phyloP scores from a whole-genome alignment of 2,329 filamentous ascomycete species.

The Plenodomus lindquistii region DNA sequence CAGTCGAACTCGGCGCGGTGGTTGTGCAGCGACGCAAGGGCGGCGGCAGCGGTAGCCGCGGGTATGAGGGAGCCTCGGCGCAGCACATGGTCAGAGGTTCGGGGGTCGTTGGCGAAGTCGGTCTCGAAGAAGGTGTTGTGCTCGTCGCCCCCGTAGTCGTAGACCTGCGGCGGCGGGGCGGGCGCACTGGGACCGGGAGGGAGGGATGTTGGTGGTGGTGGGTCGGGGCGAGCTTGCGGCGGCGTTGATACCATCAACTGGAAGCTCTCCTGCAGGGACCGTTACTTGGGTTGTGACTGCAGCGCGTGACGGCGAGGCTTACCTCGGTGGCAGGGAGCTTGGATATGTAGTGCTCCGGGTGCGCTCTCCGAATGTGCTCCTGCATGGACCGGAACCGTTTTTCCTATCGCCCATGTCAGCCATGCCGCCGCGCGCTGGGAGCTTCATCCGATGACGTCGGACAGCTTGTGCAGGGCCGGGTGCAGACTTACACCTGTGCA shows the following conservation, averaged over 20 bases:
- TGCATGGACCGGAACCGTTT: slow-evolving; percentile 98
- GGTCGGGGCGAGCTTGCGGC: slow-evolving; percentile 70
- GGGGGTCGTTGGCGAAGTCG: slow-evolving; percentile 66
- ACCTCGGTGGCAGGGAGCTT: slow-evolving; percentile 92
- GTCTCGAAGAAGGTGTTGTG: slow-evolving; percentile 70
- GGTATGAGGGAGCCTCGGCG: slow-evolving; percentile 65
- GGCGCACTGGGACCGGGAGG: slow-evolving; percentile 38
- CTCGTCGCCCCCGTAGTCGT: slow-evolving; percentile 58
- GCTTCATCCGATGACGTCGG: slow-evolving; percentile 7
- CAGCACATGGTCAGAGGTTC: slow-evolving; percentile 70
- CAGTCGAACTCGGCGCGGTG: slow-evolving; percentile 69
- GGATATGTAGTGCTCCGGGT: slow-evolving; percentile 95
- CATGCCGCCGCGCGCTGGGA: slow-evolving; percentile 13
- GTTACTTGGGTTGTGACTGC: background rate
- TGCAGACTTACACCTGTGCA: slow-evolving; percentile 87
- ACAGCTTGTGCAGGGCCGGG: slow-evolving; percentile 5
- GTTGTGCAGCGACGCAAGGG: slow-evolving; percentile 81
- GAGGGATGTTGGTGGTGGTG: slow-evolving; percentile 50
- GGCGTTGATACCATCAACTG: slow-evolving; percentile 92
- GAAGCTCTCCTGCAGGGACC: slow-evolving; percentile 72
- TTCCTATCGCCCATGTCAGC: slow-evolving; percentile 63
- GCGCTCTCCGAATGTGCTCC: slow-evolving; percentile 96
- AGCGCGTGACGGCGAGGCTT: background rate
- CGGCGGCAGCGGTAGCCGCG: slow-evolving; percentile 79
- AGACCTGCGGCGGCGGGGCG: slow-evolving; percentile 37